Base-by-base conservation (phyloP, 2,329 filamentous ascomycete species). In the Xylaria sp. region DNA sequence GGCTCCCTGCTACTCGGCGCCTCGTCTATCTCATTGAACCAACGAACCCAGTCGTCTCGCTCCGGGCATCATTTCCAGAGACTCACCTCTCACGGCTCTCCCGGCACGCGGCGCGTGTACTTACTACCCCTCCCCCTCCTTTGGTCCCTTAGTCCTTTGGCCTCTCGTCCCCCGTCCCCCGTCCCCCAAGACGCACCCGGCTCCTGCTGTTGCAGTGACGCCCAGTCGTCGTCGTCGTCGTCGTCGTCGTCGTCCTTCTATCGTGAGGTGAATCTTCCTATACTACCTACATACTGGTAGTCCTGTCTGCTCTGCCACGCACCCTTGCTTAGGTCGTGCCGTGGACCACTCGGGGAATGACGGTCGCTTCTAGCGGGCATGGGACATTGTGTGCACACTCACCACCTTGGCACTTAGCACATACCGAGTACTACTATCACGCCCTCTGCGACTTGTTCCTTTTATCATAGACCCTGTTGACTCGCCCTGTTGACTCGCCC, bases 331-430 rank as follows among this genome's bases (percentile, higher is more conserved):
- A 52, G 68, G 62, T 58, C 65, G 56, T 66, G 41, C 67, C 64
- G 69, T 72, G 69, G 68, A 73, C 73, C 74, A 76, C 68, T 75
- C 74, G 75, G 74, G 73, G 73, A 74, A 66, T 71, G 50, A 70
- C 73, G 74, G 58, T 72, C 64, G 41, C 44, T 41, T 70, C 64
- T 48, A 67, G 50, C 56, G 73, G 67, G 65, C 73, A 63, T 72
- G 65, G 46, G 60, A 70, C 25, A 58, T n/a, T 28, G 28, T 28
- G 28, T 51, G 46, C 71, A 68, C 62, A 64, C 63, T 65, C 64
- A 65, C 54, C 15, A 46, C 37, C 9, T 20, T 9, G 6, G 4
- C 18, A n/a, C 15, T 3, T 5, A 28, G 28, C 28, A 28, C 28
- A 20, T n/a, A 18, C 34, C 10, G 34, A 41, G 12, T 41, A 64